These are phyloP conservation scores for Podospora pseudopauciseta DNA, from an alignment of 495 filamentous ascomycete genomes.

Conservation along the genomic window DNA sequence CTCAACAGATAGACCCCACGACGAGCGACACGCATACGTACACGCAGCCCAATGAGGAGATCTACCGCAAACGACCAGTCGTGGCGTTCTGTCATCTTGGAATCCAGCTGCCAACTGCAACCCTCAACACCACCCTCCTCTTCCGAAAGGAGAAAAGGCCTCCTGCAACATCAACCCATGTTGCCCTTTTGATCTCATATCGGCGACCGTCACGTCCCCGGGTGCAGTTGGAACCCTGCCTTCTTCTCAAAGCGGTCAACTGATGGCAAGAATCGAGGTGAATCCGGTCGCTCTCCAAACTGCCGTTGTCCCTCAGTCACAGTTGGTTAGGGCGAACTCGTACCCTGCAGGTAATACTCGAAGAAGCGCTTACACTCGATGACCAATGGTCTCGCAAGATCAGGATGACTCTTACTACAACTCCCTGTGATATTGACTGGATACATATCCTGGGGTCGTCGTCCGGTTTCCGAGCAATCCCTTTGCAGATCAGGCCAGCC, in stretches of 20 bases:
- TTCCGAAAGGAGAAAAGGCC: not conserved
- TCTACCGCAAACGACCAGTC: not conserved
- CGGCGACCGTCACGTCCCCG: constrained; percentile 6
- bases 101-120: constrained; percentile 1
- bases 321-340: not conserved
- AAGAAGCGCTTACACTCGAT: not conserved
- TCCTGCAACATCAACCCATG: constrained; percentile 4
- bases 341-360: not conserved
- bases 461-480: not conserved
- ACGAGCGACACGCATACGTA: not conserved
- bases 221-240: not conserved
- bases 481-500: not conserved
- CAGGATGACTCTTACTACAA: not conserved
- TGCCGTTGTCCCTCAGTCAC: not conserved
- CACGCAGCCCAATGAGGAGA: not conserved
- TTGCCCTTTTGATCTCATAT: not conserved
- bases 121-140: not conserved
- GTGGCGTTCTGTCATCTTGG: constrained; percentile 1
- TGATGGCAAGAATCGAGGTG: not conserved
- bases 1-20: not conserved
- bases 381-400: not conserved
- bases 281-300: not conserved
- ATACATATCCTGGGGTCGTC: not conserved
- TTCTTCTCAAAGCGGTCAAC: not conserved
- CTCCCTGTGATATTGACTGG: not conserved